Base-by-base conservation (phyloP, 2,329 filamentous ascomycete species). In the Diaporthe sp. region DNA sequence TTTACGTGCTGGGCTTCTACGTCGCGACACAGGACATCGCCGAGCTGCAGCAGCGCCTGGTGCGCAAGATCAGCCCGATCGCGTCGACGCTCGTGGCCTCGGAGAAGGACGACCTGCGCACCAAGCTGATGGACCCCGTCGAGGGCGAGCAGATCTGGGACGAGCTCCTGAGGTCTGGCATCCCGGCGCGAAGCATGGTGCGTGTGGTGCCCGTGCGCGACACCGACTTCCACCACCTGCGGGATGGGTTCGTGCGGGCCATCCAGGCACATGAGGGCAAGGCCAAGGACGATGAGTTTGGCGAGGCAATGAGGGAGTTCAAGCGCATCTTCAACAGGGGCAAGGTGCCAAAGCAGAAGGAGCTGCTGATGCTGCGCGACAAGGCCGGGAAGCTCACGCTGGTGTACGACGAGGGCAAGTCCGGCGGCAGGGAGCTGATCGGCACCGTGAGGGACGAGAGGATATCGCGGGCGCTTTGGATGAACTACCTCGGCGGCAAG, bases 1-100 rank as follows among this genome's bases (percentile, higher is more conserved):
- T 99, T 70, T 99, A 99, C 85, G 94, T 98, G 25, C 94, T 98
- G 0, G 97, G 96, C 22, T 91, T 97, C 79, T 99, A 99, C 85
- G 89, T 98, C 35, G 94, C 95, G 35, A 96, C 93, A 0, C 87
- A 92, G 50, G 95, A 98, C 80, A 92, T 99, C 74, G 91, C 92
- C 5, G 88, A 89, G n/a, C 87, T 99, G 53, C 96, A 98, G 83
- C 88, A 90, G 77, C 90, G 91, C 58, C 88, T 98, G 39, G 90
- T 97, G 75, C 92, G 92, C 81, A 91, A 91, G 76, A 90, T 97
- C 79, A 94, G 94, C 81, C 89, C 92, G 0, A 85, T 92, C 4
- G 96, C 96, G 2, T 97, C 94, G 0, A 95, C 95, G 0, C 88
- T 98, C 15, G 94, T 98, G 22, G 88, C 94, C 0, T 91, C 88